phyloP scores from a whole-genome alignment of 768 basidiomycete species.

The Lactarius quietus region DNA sequence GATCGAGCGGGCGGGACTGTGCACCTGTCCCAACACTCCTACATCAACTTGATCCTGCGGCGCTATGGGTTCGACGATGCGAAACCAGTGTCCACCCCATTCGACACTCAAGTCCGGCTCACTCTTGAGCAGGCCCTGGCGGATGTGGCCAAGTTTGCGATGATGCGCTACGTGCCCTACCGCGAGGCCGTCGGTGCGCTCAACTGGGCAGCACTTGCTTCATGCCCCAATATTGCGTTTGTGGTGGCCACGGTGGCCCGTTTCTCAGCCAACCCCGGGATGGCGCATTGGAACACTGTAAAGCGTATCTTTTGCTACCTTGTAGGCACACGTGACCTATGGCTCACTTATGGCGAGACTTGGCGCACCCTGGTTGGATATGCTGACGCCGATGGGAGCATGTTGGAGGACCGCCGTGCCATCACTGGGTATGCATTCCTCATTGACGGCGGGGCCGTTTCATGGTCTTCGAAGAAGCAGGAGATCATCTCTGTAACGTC shows the following conservation, averaged over 20 bases:
- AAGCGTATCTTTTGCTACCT: neutral
- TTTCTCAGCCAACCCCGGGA: neutral
- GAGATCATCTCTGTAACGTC: too few relatives aligned
- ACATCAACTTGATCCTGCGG: too few relatives aligned
- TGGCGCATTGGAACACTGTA: too few relatives aligned
- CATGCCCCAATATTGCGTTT: neutral
- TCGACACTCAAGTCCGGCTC: too few relatives aligned
- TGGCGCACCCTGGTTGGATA: too few relatives aligned
- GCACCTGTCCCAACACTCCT: too few relatives aligned
- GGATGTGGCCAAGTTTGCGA: neutral
- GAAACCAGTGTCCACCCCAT: too few relatives aligned
- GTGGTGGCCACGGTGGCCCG: neutral
- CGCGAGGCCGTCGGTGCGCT: neutral
- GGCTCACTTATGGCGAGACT: neutral
- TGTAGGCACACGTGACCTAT: neutral
- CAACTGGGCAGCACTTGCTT: neutral
- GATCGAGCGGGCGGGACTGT: too few relatives aligned
- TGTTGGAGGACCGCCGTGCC: too few relatives aligned
- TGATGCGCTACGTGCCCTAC: neutral
- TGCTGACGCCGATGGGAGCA: slow-evolving; percentile 25
- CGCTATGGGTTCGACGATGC: too few relatives aligned
- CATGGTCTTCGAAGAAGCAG: too few relatives aligned
- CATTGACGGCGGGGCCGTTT: slow-evolving; percentile 33
- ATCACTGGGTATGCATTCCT: slow-evolving; percentile 32
- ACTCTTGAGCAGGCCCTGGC: neutral